Conservation (phyloP, 2,329 filamentous ascomycete genomes). For the Colletotrichum sp. region DNA sequence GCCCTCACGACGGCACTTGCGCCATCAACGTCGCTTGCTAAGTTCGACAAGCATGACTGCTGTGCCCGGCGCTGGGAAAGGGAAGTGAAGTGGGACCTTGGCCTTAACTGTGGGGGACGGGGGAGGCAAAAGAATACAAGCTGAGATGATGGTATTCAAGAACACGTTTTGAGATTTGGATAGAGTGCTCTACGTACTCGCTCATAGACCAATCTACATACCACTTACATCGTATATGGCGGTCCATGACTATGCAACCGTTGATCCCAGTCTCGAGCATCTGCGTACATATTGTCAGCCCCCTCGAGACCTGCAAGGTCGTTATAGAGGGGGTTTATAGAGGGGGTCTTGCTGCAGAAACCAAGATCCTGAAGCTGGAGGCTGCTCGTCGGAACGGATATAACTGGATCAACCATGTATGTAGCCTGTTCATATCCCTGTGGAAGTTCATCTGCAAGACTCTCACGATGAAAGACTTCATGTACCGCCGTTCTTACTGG, state of each 20-base stretch:
- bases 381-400: background rate
- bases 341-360: background rate
- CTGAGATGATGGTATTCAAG: background rate
- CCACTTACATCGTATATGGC: background rate
- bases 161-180: background rate
- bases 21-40: background rate
- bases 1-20: background rate
- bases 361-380: background rate
- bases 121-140: background rate
- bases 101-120: fast-evolving
- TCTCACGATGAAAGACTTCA: background rate
- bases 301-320: background rate
- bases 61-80: background rate
- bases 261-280: background rate
- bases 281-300: background rate
- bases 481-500: background rate
- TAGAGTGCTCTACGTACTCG: background rate
- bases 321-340: background rate
- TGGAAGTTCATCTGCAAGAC: background rate
- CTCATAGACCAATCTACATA: background rate
- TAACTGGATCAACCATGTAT: background rate
- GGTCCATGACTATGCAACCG: background rate
- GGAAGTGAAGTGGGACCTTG: background rate
- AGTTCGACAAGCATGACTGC: background rate
- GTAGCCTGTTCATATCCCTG: background rate